Percentiles rank a stretch among this genome's conserved stretches.
phyloP scores from a whole-genome alignment of 2,329 filamentous ascomycete species.

The Dissoconium aciculare region DNA sequence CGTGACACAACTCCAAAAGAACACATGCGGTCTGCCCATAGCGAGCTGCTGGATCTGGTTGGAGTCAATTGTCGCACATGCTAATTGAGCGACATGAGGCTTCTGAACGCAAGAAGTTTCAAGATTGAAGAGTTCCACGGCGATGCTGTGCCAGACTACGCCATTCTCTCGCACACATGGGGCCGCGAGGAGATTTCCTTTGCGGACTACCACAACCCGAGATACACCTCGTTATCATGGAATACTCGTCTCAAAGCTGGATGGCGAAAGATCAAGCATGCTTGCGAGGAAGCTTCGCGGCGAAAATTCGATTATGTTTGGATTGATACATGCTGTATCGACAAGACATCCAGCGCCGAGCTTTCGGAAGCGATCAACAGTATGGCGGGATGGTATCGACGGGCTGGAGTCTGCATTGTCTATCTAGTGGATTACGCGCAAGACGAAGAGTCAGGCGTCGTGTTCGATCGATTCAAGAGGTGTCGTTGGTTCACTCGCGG shows the following conservation, averaged over 20 bases:
- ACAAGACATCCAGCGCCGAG: constrained; percentile 28
- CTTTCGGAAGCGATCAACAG: constrained; percentile 32
- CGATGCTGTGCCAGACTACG: constrained; percentile 5
- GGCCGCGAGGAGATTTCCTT: constrained; percentile 6
- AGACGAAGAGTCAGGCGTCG: no score
- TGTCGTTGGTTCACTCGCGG: no score
- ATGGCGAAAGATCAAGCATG: constrained; percentile 2
- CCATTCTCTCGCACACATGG: constrained; percentile 12
- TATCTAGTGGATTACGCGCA: constrained; percentile 6
- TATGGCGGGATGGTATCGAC: constrained; percentile 6
- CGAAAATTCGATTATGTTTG: constrained; percentile 5
- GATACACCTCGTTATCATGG: no score
- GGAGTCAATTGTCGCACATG: no score
- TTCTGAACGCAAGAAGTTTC: constrained; percentile 7
- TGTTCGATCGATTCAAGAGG: constrained; percentile 8
- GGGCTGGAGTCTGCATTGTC: constrained; percentile 4
- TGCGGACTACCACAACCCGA: constrained; percentile 5
- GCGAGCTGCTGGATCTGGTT: no score
- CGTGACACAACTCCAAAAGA: no score
- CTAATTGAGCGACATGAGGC: no score
- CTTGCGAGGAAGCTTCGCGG: constrained; percentile 2
- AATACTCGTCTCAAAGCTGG: constrained; percentile 2
- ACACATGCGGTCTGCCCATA: no score
- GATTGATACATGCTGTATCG: constrained; percentile 10
- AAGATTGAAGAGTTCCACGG: constrained; percentile 5